Percentiles rank a stretch among this genome's conserved stretches.
Evolutionary conservation across 306 rosid species (phyloP).

Genomic region (Gleditsia sinensis): DNA sequence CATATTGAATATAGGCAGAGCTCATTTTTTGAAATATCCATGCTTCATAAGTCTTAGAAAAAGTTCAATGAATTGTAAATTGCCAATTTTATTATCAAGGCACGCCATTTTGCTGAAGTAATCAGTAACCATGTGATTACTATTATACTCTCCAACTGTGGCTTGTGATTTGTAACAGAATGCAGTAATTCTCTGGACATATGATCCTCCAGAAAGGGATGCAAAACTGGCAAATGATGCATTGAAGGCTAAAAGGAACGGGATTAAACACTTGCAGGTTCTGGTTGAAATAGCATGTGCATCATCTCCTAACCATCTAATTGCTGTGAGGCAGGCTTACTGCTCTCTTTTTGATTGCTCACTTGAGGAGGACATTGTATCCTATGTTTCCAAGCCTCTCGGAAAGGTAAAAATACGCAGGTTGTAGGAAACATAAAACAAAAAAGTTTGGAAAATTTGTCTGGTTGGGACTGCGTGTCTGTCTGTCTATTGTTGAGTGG

Average conservation of each 20-base stretch:
- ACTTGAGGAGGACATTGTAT: conserved; percentile 65
- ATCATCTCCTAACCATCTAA: conserved; percentile 63
- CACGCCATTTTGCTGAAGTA: background rate
- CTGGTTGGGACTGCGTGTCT: background rate
- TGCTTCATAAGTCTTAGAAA: background rate
- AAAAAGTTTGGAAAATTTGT: background rate
- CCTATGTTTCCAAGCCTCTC: conserved; percentile 45
- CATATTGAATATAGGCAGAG: too few relatives aligned
- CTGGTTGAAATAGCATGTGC: conserved; percentile 69
- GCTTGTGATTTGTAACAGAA: conserved; percentile 40
- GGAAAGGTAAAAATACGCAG: conserved; percentile 52
- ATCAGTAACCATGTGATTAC: background rate
- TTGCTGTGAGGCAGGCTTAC: conserved; percentile 62
- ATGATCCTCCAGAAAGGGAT: conserved; percentile 73
- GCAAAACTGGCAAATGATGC: conserved; percentile 59
- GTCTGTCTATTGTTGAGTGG: background rate
- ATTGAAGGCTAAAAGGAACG: conserved; percentile 41
- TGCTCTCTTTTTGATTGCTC: conserved; percentile 59
- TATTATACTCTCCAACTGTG: background rate
- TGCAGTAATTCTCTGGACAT: conserved; percentile 57
- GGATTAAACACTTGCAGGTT: conserved; percentile 46
- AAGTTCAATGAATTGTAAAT: background rate
- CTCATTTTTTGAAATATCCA: too few relatives aligned
- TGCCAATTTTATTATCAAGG: background rate
- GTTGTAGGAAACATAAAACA: background rate